phyloP scores from a whole-genome alignment of 345 rosid genomes.

The Kandelia obovata region DNA sequence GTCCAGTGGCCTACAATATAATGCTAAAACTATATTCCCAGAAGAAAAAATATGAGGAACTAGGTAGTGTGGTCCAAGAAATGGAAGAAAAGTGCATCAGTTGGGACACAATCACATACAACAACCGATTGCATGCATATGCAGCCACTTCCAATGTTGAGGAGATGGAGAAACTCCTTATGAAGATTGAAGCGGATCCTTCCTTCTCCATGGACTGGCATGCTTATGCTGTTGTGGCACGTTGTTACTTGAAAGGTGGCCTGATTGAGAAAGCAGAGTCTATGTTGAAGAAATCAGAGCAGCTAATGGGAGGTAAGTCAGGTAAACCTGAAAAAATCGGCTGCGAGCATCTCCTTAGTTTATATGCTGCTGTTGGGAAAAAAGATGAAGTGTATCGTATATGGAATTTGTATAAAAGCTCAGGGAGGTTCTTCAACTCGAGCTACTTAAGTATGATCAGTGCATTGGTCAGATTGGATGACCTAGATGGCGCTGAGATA shows the following conservation, averaged over 20 bases:
- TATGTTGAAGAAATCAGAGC: conserved; percentile 46
- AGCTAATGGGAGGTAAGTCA: conserved; percentile 8
- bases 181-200: conserved; percentile 40
- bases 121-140: conserved; percentile 29
- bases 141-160: conserved; percentile 31
- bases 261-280: conserved; percentile 28
- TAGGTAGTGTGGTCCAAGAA: conserved; percentile 40
- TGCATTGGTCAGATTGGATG: conserved; percentile 47
- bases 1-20: conserved; percentile 40
- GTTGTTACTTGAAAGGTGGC: conserved; percentile 45
- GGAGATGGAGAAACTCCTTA: conserved; percentile 49
- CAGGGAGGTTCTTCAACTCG: conserved; percentile 33
- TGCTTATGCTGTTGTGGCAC: conserved; percentile 35
- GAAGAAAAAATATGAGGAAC: conserved; percentile 26
- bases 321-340: too few species aligned
- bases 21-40: conserved; percentile 45
- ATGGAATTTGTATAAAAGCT: conserved; percentile 44
- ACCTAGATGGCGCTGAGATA: conserved; percentile 43
- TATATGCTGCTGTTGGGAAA: conserved; percentile 39
- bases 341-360: too few species aligned
- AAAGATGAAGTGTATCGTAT: conserved; percentile 48
- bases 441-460: conserved; percentile 46
- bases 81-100: conserved; percentile 46
- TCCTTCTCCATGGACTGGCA: conserved; percentile 34
- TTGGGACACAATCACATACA: conserved; percentile 33